Conservation (phyloP, 2,329 filamentous ascomycete species). For the Orbilia javanica region DNA sequence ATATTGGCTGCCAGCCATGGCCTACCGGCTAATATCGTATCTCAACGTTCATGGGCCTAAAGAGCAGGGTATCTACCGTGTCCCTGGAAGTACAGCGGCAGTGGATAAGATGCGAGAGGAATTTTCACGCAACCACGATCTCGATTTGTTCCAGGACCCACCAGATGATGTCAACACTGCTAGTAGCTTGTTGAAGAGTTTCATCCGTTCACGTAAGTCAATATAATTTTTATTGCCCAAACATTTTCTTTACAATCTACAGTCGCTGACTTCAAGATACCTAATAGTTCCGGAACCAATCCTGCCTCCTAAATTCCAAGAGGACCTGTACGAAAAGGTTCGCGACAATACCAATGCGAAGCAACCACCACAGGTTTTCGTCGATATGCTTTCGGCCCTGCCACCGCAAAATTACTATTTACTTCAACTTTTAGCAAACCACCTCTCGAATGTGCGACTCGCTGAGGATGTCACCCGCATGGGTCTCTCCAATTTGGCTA, state of each 20-base stretch:
- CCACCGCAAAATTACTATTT: slow-evolving; percentile 63
- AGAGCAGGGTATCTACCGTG: slow-evolving; percentile 62
- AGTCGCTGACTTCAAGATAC: slow-evolving; percentile 1
- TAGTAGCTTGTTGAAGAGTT: slow-evolving; percentile 62
- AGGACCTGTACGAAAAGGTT: slow-evolving; percentile 62
- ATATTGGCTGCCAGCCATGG: slow-evolving; percentile 62
- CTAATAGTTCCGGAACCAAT: slow-evolving; percentile 61
- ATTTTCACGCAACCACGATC: slow-evolving; percentile 61
- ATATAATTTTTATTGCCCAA: slow-evolving; percentile 15
- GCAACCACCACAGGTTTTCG: slow-evolving; percentile 61
- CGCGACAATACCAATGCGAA: slow-evolving; percentile 61
- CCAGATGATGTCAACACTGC: slow-evolving; percentile 63
- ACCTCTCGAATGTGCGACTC: slow-evolving; percentile 61
- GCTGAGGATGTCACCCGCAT: slow-evolving; percentile 62
- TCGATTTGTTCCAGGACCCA: slow-evolving; percentile 62
- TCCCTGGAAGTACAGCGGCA: slow-evolving; percentile 61
- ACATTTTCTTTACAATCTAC: neutral
- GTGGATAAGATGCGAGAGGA: slow-evolving; percentile 62
- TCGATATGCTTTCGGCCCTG: slow-evolving; percentile 61
- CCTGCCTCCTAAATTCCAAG: slow-evolving; percentile 61
- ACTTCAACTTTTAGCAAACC: slow-evolving; percentile 61
- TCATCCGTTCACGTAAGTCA: slow-evolving; percentile 61
- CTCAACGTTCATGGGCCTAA: slow-evolving; percentile 62
- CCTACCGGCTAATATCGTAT: slow-evolving; percentile 62
- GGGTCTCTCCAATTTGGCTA: slow-evolving; percentile 62